Evolutionary conservation across 2,329 filamentous ascomycete genomes (phyloP), one percentile per base, ranked within the genome.

Genomic region (Teratosphaeriaceae sp.): DNA sequence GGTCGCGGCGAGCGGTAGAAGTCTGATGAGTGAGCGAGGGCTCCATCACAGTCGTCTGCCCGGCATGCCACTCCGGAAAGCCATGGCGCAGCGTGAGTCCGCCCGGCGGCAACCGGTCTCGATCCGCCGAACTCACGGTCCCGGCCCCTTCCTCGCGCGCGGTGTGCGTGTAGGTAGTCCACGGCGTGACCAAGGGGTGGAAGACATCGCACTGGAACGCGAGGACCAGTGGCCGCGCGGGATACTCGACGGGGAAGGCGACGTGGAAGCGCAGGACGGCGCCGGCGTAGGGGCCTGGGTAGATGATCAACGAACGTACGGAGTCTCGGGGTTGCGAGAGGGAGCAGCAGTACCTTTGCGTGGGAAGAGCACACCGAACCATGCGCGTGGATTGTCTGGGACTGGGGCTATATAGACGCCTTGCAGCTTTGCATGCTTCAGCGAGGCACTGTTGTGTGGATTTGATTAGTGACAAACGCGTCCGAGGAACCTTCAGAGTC

Each of bases 81-180:
- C 88, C 90, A 69, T 96, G 86, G 41, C 86, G 79, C 38, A 97
- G 70, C 57, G 85, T 94, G 68, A 96, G 95, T 0, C 88, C 86
- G 2, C 90, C 92, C 0, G 90, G 89, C 0, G 88, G 85, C 40
- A 96, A 69, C 12, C 85, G 74, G 60, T 94, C 86, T 24, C 87
- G 82, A 55, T 95, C 88, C 2, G 81, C 84, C 7, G 88, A 86
- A 61, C 85, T 90, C 48, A 89, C 83, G 0, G 86, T 87, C 37
- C 85, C 86, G 43, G 78, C 76, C 48, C 81, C 82, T 48, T 85
- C 79, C 26, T 84, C 79, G 44, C 84, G 82, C 48, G 86, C 88
- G 31, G 87, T 85, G 69, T 94, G 94, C 60, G 87, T 92, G 66
- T 95, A 94, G 3, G 88, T 95, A n/a, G 88, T 95, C 48, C 94